Evolutionary conservation across 169 alveolate species (phyloP).

Genomic region (Plasmodium gallinaceum): DNA sequence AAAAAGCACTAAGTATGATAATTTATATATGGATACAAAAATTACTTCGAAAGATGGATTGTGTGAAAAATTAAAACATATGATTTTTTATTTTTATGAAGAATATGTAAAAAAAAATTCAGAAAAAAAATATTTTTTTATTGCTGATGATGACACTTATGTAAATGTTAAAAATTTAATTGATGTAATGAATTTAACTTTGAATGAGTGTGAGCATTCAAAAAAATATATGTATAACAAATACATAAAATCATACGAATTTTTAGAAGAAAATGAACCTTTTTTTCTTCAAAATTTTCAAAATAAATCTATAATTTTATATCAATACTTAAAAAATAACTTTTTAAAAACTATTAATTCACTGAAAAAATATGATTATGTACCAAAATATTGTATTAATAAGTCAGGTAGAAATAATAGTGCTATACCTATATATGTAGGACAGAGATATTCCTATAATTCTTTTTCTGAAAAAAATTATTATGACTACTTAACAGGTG

Average conservation of each 20-base stretch:
- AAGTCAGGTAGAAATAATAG: too few relatives aligned
- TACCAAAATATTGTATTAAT: conserved; percentile 26
- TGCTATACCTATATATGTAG: conserved; percentile 40
- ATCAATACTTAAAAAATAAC: conserved; percentile 20
- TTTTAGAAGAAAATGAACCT: conserved; percentile 19
- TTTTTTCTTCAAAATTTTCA: conserved; percentile 29
- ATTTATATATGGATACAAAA: neutral
- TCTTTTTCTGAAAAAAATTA: neutral
- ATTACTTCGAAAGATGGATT: neutral
- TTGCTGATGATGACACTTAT: conserved; percentile 50
- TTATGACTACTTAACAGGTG: conserved; percentile 42
- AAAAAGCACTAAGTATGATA: conserved; percentile 32
- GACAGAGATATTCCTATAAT: conserved; percentile 30
- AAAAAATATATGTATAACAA: conserved; percentile 48
- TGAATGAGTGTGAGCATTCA: conserved; percentile 53
- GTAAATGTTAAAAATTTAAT: conserved; percentile 60
- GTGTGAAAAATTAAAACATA: conserved; percentile 26
- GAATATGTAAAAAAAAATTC: conserved; percentile 48
- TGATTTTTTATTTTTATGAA: conserved; percentile 58
- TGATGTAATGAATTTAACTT: conserved; percentile 67
- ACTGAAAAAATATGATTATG: conserved; percentile 44
- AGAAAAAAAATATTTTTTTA: conserved; percentile 32
- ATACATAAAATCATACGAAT: conserved; percentile 27
- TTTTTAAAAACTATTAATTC: neutral
- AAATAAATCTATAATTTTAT: conserved; percentile 4